Evolutionary conservation across 1,139 yeast genomes (phyloP).

Genomic region (Pichia norvegensis): DNA sequence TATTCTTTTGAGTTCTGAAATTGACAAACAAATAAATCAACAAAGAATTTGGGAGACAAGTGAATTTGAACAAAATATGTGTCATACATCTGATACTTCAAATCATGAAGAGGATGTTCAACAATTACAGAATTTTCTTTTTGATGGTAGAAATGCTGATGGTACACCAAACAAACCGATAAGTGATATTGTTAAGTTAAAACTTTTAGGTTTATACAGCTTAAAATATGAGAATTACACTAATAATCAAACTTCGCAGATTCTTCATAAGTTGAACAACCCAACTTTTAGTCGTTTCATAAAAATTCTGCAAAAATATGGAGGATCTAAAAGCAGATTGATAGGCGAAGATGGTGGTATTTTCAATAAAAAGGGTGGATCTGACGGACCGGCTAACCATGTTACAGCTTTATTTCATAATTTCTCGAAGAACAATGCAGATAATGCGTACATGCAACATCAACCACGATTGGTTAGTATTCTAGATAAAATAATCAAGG

Average conservation of each 20-base stretch:
- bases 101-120: slow-evolving; percentile 42
- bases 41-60: slow-evolving; percentile 75
- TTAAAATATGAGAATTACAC: slow-evolving; percentile 50
- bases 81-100: slow-evolving; percentile 45
- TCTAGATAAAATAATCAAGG: slow-evolving; percentile 41
- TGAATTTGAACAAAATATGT: slow-evolving; percentile 80
- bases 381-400: slow-evolving; percentile 17
- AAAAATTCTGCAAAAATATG: slow-evolving; percentile 30
- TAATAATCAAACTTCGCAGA: slow-evolving; percentile 33
- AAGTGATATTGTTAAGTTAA: slow-evolving; percentile 39
- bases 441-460: slow-evolving; percentile 53
- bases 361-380: slow-evolving; percentile 22
- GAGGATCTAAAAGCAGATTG: slow-evolving; percentile 36
- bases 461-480: slow-evolving; percentile 61
- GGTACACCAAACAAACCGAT: slow-evolving; percentile 25
- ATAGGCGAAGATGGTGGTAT: slow-evolving; percentile 32
- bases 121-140: slow-evolving; percentile 39
- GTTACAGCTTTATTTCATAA: slow-evolving; percentile 24
- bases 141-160: slow-evolving; percentile 18
- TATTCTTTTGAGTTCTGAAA: slow-evolving; percentile 79
- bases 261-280: slow-evolving; percentile 33
- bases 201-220: slow-evolving; percentile 65
- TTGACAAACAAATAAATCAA: slow-evolving; percentile 58
- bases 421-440: slow-evolving; percentile 22
- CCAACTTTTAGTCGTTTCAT: slow-evolving; percentile 31